Base-by-base conservation (phyloP, 108 stramenopile genomes). In the Cylindrotheca fusiformis region DNA sequence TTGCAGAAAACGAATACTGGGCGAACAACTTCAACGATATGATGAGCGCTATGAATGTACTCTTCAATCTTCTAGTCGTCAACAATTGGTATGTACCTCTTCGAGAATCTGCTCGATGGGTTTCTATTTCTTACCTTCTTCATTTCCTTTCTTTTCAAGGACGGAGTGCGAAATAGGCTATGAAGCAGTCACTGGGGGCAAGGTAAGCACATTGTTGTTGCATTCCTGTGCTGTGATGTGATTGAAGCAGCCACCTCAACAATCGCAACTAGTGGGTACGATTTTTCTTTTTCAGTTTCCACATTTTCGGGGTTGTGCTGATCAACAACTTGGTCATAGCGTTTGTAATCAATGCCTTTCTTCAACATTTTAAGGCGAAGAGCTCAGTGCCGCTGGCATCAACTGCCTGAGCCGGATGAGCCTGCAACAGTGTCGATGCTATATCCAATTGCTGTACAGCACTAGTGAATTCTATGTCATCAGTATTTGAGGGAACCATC, bases 21-120 rank as follows among this genome's bases (percentile, higher is more conserved):
- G 80, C 79, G 0, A 90, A 90, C 65, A 89, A 90, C 52, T 94
- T 91, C 75, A 94, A 94, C 54, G 93, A 94, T 58, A 72, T 87
- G 81, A 52, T 84, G 22, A 68, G 72, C 33, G 84, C 78, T 0
- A 71, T 88, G 71, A 88, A 90, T 60, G 88, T 90, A 18, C 61
- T 88, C 6, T 91, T 94, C 64, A 89, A 87, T 65, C 67, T 87
- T 17, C 26, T 94, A 19, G 88, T 91, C 1, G 82, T 87, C 0
- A 94, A 91, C 65, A 91, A 91, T 60, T 94, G 93, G 93, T n/a
- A n/a, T n/a, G n/a, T n/a, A n/a, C n/a, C n/a, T n/a, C n/a, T n/a
- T 17, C 12, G 44, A 45, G n/a, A n/a, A n/a, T n/a, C n/a, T n/a
- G n/a, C n/a, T n/a, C n/a, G n/a, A n/a, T n/a, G n/a, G n/a, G n/a